phyloP scores from a whole-genome alignment of 768 basidiomycete species.

The Termitomyces bulborhizus region DNA sequence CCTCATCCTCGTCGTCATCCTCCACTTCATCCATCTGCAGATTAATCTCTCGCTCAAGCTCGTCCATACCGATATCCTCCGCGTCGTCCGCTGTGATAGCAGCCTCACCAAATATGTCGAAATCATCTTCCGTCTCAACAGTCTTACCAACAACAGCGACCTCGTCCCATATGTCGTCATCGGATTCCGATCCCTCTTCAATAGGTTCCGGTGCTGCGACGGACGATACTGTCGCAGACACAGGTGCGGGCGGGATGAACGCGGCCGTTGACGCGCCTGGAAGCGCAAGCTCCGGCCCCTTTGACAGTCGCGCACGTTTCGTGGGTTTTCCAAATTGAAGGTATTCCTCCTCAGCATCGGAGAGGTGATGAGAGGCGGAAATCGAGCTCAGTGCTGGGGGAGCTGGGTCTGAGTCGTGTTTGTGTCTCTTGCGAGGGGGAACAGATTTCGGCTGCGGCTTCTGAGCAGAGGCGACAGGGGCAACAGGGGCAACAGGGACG shows the following conservation, averaged over 20 bases:
- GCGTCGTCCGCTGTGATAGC: slow-evolving; percentile 13
- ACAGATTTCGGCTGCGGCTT: background rate
- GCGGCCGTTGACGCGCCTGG: slow-evolving; percentile 25
- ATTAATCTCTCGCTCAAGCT: slow-evolving; percentile 32
- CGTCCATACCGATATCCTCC: slow-evolving; percentile 33
- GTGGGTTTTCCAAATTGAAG: slow-evolving; percentile 44
- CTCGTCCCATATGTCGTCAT: slow-evolving; percentile 51
- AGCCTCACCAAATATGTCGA: slow-evolving; percentile 22
- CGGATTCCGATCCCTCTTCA: slow-evolving; percentile 19
- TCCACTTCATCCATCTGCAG: slow-evolving; percentile 35
- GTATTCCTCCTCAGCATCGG: slow-evolving; percentile 39
- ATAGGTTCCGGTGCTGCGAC: slow-evolving; percentile 4
- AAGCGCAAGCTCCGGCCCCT: slow-evolving; percentile 29
- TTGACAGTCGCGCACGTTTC: slow-evolving; percentile 26
- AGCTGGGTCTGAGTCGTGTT: slow-evolving; percentile 19
- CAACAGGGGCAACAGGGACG: background rate
- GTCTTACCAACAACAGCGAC: slow-evolving; percentile 21
- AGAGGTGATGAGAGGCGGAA: slow-evolving; percentile 1
- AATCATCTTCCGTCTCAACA: slow-evolving; percentile 21
- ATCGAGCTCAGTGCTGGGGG: background rate
- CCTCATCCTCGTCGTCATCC: slow-evolving; percentile 45
- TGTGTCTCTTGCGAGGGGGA: slow-evolving; percentile 15
- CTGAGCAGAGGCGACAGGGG: background rate
- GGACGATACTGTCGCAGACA: slow-evolving; percentile 9
- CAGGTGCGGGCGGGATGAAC: slow-evolving; percentile 20